Conservation (phyloP, 805 yeast species). For the Nakazawaea laoshanensis region DNA sequence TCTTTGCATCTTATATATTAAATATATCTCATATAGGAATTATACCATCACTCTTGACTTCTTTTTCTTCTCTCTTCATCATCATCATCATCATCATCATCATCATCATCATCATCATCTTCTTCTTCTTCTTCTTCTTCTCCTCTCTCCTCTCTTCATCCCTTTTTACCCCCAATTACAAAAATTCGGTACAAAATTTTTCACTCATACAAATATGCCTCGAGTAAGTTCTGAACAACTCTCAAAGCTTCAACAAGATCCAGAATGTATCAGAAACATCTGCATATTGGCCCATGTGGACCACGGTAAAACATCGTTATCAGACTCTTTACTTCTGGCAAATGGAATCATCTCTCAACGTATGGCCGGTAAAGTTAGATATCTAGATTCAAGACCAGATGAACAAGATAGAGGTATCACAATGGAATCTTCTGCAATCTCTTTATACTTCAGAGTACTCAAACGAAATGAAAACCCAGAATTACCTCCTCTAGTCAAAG, state of each 20-base stretch:
- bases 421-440: conserved; percentile 94
- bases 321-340: conserved; percentile 87
- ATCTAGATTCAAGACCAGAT: conserved; percentile 88
- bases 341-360: conserved; percentile 94
- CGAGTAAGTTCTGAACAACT: conserved; percentile 59
- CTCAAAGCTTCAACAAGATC: conserved; percentile 57
- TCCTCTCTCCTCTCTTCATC: too few relatives aligned
- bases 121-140: too few relatives aligned
- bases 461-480: conserved; percentile 23
- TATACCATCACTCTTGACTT: too few relatives aligned
- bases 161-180: neutral
- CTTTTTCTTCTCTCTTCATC: too few relatives aligned
- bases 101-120: too few relatives aligned
- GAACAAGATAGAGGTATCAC: conserved; percentile 96
- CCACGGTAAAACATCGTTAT: conserved; percentile 94
- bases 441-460: conserved; percentile 76
- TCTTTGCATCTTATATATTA: neutral
- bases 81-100: too few relatives aligned
- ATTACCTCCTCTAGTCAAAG: conserved; percentile 40
- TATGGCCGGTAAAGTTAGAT: conserved; percentile 92
- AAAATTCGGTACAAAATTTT: neutral
- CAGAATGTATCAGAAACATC: conserved; percentile 72
- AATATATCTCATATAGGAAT: too few relatives aligned
- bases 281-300: conserved; percentile 98
- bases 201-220: conserved; percentile 4